Conservation (phyloP, 441 rosid species). For the Lepidium campestre region DNA sequence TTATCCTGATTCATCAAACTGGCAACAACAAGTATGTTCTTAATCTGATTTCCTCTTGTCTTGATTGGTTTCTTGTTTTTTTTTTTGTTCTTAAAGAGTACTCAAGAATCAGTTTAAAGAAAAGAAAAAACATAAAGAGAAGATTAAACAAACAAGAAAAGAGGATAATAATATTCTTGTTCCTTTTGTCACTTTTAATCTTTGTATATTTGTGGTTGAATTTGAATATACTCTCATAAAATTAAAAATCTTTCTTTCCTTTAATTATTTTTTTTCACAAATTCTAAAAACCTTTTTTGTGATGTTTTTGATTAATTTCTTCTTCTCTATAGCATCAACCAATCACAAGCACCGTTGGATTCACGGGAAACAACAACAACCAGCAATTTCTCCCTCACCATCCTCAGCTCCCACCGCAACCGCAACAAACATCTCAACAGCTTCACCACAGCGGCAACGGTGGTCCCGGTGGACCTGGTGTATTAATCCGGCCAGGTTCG, state of each 20-base stretch:
- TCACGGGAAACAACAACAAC: constrained; percentile 32
- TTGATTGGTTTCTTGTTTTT: constrained; percentile 8
- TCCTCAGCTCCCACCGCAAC: constrained; percentile 30
- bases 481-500: constrained; percentile 45
- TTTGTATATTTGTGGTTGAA: constrained; percentile 35
- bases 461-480: constrained; percentile 17
- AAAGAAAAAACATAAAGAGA: constrained; percentile 8
- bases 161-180: constrained; percentile 34
- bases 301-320: constrained; percentile 15
- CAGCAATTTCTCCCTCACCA: constrained; percentile 27
- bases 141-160: constrained; percentile 23
- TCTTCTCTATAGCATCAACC: constrained; percentile 28
- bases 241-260: constrained; percentile 22
- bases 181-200: constrained; percentile 35
- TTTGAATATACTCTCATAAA: constrained; percentile 34
- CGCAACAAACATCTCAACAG: constrained; percentile 19
- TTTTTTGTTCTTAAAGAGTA: constrained; percentile 19
- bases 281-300: constrained; percentile 2
- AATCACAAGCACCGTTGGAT: constrained; percentile 32
- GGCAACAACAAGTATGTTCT: constrained; percentile 57
- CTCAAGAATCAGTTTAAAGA: constrained; percentile 6
- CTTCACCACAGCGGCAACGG: constrained; percentile 24
- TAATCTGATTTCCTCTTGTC: not conserved
- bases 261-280: constrained; percentile 16
- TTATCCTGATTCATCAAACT: constrained; percentile 58